phyloP scores from a whole-genome alignment of 495 filamentous ascomycete species.

The Lophiotrema nucula region DNA sequence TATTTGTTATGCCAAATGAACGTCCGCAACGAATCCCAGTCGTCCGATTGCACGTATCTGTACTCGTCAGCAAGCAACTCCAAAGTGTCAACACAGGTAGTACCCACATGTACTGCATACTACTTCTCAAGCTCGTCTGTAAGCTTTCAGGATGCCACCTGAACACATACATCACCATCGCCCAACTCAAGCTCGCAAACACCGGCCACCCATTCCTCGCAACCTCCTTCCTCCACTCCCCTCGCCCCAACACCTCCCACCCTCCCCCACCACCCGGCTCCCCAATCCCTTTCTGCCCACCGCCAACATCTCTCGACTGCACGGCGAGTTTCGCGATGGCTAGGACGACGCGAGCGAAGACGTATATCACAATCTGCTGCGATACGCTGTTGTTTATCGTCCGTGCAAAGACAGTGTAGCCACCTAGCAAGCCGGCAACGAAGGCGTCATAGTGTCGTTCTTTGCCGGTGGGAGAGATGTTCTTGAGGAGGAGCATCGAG shows the following conservation, averaged over 20 bases:
- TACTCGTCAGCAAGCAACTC: slow-evolving; percentile 27
- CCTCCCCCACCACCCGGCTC: slow-evolving; percentile 40
- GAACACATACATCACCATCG: slow-evolving; percentile 91
- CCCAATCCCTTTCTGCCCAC: slow-evolving; percentile 29
- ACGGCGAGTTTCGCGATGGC: slow-evolving; percentile 79
- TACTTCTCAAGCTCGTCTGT: slow-evolving; percentile 85
- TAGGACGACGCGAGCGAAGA: slow-evolving; percentile 88
- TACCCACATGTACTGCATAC: slow-evolving; percentile 96
- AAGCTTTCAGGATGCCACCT: slow-evolving; percentile 85
- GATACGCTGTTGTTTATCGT: slow-evolving; percentile 77
- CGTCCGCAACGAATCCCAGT: slow-evolving; percentile 78
- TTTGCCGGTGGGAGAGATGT: slow-evolving; percentile 58
- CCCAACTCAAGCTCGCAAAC: slow-evolving; percentile 89
- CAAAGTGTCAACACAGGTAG: background rate
- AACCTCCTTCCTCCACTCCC: slow-evolving; percentile 51
- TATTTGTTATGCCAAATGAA: slow-evolving; percentile 84
- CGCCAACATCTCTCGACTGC: slow-evolving; percentile 50
- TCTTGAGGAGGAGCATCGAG: slow-evolving; percentile 67
- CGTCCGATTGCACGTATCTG: slow-evolving; percentile 70
- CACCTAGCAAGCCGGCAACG: slow-evolving; percentile 85
- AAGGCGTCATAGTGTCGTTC: slow-evolving; percentile 77
- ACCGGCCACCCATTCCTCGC: slow-evolving; percentile 78
- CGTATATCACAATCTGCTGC: slow-evolving; percentile 98
- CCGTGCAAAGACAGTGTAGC: slow-evolving; percentile 89
- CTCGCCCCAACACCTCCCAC: slow-evolving; percentile 40